Evolutionary conservation across 768 basidiomycete genomes (phyloP), one percentile per base, ranked within the genome.

Genomic region (Boletus edulis): DNA sequence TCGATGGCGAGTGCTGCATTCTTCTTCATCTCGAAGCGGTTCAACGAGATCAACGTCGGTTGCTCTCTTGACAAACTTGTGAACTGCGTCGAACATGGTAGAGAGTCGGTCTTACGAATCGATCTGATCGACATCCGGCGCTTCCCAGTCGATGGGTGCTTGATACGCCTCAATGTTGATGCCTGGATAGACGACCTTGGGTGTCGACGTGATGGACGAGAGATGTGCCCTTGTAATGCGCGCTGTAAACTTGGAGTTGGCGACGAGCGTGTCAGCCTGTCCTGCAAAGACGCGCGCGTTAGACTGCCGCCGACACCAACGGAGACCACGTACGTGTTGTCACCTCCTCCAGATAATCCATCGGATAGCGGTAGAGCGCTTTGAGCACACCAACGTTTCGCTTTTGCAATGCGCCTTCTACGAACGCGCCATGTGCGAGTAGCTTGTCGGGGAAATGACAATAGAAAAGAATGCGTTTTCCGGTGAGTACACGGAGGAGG

Each of bases 371-470:
- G 71, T 99, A 99, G 6, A 94, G 47, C 35, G 78, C 67, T 71
- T 93, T 93, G 62, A 96, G 61, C 4, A 86, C 35, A n/a, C 81
- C 68, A 0, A 72, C 71, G 3, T 72, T 74, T 47, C 67, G 76
- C 63, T 68, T 78, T 38, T 67, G 69, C 41, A 71, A 63, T 51
- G 74, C 70, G 13, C 82, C 85, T 49, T 87, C 83, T 0, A 84
- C 78, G 63, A 80, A 70, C 5, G 72, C 83, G 0, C 89, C 89
- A 57, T 83, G 81, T 7, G 88, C 84, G 27, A 98, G 80, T 1
- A 98, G 77, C 70, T 96, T 96, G 73, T 99, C 96, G 0, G 96
- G 97, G 61, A 99, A 98, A 69, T 98, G 97, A 61, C 94, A 96
- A 69, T 99, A 98, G 72, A 98, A 98, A 18, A 98, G 87, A 31